Evolutionary conservation across 2,329 filamentous ascomycete genomes (phyloP).

Genomic region (Eurotiales sp.): DNA sequence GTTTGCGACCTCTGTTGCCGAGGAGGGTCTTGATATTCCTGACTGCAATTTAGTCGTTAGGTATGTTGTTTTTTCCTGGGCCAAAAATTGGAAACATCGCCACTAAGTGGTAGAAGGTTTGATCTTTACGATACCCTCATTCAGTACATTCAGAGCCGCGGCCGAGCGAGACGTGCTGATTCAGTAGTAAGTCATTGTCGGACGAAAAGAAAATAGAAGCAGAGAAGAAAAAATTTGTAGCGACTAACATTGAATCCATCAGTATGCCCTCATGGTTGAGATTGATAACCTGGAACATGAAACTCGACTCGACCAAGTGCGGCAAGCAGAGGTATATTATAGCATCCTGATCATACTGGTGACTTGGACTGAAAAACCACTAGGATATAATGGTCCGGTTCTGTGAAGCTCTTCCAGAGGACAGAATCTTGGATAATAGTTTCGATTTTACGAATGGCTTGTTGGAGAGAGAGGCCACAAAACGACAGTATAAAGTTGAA

Average conservation of each 20-base stretch:
- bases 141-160: slow-evolving; percentile 89
- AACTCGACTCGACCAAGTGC: slow-evolving; percentile 52
- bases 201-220: not conserved
- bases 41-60: slow-evolving; percentile 63
- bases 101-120: slow-evolving; percentile 52
- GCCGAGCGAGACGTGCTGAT: slow-evolving; percentile 71
- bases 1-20: slow-evolving; percentile 63
- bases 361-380: not conserved
- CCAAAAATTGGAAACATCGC: not conserved
- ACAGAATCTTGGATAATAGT: slow-evolving; percentile 64
- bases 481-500: slow-evolving; percentile 58
- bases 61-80: slow-evolving; percentile 18
- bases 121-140: slow-evolving; percentile 88
- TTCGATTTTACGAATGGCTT: slow-evolving; percentile 56
- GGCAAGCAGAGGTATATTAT: slow-evolving; percentile 42
- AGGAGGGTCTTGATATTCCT: slow-evolving; percentile 64
- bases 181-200: slow-evolving; percentile 52
- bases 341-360: not conserved
- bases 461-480: slow-evolving; percentile 49
- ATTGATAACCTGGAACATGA: slow-evolving; percentile 62
- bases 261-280: slow-evolving; percentile 82
- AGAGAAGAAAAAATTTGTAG: too few species aligned
- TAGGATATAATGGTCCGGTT: slow-evolving; percentile 65
- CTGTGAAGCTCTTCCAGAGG: slow-evolving; percentile 68
- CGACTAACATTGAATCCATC: not conserved